phyloP scores from a whole-genome alignment of 805 yeast species.

The Kodamaea laetipori region DNA sequence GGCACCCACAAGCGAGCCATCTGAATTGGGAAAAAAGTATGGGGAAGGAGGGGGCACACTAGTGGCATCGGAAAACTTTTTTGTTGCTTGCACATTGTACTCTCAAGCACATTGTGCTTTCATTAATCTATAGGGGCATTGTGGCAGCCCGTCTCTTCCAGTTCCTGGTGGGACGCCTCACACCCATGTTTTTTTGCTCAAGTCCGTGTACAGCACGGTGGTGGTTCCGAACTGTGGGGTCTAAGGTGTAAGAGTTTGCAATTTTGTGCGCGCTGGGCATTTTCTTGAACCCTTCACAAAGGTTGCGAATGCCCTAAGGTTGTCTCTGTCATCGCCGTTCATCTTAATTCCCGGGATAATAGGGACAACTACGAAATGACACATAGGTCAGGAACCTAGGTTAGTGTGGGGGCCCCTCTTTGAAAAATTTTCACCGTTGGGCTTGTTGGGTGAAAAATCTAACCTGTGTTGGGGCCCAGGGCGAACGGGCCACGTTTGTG shows the following conservation, averaged over 20 bases:
- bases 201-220: background rate
- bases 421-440: too few species aligned
- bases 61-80: too few species aligned
- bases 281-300: background rate
- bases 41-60: constrained; percentile 13
- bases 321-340: constrained; percentile 3
- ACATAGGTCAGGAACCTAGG: background rate
- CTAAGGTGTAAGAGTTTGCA: background rate
- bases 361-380: background rate
- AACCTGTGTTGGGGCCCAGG: too few species aligned
- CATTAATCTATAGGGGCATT: too few species aligned
- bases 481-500: too few species aligned
- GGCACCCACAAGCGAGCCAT: constrained; percentile 5
- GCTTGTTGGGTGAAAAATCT: too few species aligned
- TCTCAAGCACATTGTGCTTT: too few species aligned
- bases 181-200: background rate
- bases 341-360: background rate
- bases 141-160: too few species aligned
- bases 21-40: constrained; percentile 9
- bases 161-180: too few species aligned
- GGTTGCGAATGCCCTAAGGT: constrained; percentile 1
- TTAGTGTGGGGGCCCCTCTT: background rate
- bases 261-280: background rate
- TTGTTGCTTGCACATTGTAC: too few species aligned
- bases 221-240: constrained; percentile 6